These are phyloP conservation scores for Fusarium sp. DNA, from an alignment of 2,329 filamentous ascomycete species.

Conservation along the genomic window DNA sequence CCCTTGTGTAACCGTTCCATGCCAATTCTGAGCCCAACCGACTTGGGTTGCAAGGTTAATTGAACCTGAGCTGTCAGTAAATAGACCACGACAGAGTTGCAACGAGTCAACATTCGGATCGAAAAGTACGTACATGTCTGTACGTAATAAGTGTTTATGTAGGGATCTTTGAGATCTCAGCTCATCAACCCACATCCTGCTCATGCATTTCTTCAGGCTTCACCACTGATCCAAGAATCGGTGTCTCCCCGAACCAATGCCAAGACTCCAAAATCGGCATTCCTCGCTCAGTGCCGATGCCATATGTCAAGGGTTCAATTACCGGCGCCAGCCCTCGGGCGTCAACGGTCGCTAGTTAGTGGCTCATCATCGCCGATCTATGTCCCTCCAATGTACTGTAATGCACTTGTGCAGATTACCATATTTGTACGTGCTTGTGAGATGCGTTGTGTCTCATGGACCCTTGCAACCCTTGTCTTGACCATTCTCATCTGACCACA, in stretches of 20 bases:
- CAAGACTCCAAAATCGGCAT: slow-evolving; percentile 5
- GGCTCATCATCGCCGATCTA: slow-evolving; percentile 11
- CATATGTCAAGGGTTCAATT: slow-evolving; percentile 26
- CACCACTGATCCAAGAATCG: too few species aligned
- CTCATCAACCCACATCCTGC: not conserved
- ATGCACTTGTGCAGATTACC: too few species aligned
- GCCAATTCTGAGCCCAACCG: not conserved
- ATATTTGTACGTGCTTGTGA: too few species aligned
- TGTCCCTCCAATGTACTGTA: too few species aligned
- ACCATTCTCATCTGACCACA: too few species aligned
- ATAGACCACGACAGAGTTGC: not conserved
- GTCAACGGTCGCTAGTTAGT: slow-evolving; percentile 20
- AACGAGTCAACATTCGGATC: not conserved
- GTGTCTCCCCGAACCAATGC: not conserved
- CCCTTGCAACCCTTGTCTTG: too few species aligned
- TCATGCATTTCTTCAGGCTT: not conserved
- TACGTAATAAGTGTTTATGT: too few species aligned
- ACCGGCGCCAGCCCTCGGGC: slow-evolving; percentile 5
- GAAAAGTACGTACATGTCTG: too few species aligned
- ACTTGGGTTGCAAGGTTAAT: too few species aligned
- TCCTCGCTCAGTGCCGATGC: slow-evolving; percentile 17
- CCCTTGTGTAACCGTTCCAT: slow-evolving; percentile 22
- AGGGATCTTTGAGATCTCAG: too few species aligned
- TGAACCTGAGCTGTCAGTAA: slow-evolving; percentile 11
- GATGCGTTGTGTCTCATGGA: too few species aligned